Evolutionary conservation across 2,329 filamentous ascomycete species (phyloP), one percentile per base, ranked within the genome.

Genomic region (Alternaria tenuissima): DNA sequence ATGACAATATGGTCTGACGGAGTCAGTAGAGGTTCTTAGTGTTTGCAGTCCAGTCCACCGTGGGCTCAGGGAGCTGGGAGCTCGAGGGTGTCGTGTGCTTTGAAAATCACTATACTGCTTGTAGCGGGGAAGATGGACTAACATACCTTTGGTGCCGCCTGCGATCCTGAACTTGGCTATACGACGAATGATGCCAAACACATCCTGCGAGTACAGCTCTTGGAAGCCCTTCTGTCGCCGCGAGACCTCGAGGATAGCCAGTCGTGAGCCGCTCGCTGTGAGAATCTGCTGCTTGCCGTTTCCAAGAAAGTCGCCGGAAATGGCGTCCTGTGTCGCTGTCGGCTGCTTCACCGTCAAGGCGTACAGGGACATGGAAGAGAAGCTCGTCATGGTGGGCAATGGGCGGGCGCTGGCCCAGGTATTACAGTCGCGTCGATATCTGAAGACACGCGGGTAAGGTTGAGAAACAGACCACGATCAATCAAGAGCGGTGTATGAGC

Each of bases 341-440:
- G 95, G 92, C 71, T 92, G 91, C 81, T 97, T 93, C 75, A 99
- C 90, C 70, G 95, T 98, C 83, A 99, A 86, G 75, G 93, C 95
- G 84, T 99, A 99, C 83, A 99, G 89, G 80, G 97, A 97, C 93
- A 97, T 96, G 79, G 94, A 94, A 68, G 94, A 97, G 63, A 94
- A 97, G 78, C 94, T 96, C 84, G 95, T 94, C 95, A 98, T 98
- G 78, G 61, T 84, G 81, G 78, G 76, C 72, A 62, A 61, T 61
- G 67, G 73, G 73, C 61, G 76, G 74, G 73, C 76, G 60, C 69
- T 55, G 64, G 71, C 73, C 74, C 71, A 67, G 72, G 52, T 55
- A 52, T 60, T 65, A 54, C 47, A 41, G 59, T 59, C 66, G 68
- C 62, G 66, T 64, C 55, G 57, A 56, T 43, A 43, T 44, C 46